Evolutionary conservation across 2,329 filamentous ascomycete genomes (phyloP), one percentile per base, ranked within the genome.

Genomic region (Bisporella sp.): DNA sequence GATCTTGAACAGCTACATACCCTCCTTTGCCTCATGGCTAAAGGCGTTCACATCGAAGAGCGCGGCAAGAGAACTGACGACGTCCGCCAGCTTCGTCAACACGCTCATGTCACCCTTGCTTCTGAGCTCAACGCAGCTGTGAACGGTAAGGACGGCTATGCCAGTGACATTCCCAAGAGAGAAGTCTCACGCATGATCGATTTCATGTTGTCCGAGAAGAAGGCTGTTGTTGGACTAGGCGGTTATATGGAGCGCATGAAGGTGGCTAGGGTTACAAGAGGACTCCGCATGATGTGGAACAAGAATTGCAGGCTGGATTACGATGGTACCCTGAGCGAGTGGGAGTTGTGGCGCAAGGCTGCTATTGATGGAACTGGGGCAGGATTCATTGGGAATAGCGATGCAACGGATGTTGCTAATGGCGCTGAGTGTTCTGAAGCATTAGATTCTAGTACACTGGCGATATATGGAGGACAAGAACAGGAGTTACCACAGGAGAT

Each of bases 51-150:
- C 35, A 46, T 54, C 43, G 50, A 50, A 44, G 62, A 60, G 46
- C 56, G 55, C 30, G 47, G 53, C 33, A 57, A 57, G 13, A 58
- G 63, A 33, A 51, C 47, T 35, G 49, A 54, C 8, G 45, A 40
- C 39, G 28, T 37, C 4, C 43, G 41, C 31, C 12, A 44, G 1
- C 35, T 55, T 4, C 42, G 35, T 11, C 12, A 31, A 13, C 49
- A 53, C 13, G 53, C 57, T 31, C 54, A 61, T 43, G 46, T 58
- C 9, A 51, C 54, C 31, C 61, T 69, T 47, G 58, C 62, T 11
- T 60, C 59, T 1, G 51, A 57, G 42, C 53, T 69, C 40, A 69
- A 68, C 46, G 40, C 58, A 33, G 57, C 60, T 6, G 51, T 67
- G 13, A 57, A 66, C 46, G 50, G 56, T 7, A 41, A 31, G 9